Percentiles rank a stretch among this genome's conserved stretches.
Conservation (phyloP, 164 flowering plant species). For the Kalanchoe fedtschenkoi region DNA sequence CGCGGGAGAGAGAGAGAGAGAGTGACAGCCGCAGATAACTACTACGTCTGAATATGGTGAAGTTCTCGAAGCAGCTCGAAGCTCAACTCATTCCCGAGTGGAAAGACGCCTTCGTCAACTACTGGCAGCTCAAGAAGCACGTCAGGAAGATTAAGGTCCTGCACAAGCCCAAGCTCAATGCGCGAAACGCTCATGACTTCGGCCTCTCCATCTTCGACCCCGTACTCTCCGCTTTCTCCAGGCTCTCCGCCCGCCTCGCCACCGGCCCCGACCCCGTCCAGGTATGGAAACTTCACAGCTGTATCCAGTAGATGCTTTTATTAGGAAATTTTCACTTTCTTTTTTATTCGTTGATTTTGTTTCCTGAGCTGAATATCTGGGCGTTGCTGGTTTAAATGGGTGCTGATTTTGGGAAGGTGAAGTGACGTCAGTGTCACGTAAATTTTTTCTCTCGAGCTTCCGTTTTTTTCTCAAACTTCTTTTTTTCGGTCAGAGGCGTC, state of each 20-base stretch:
- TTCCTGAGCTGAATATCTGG: neutral
- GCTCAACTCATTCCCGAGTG: slow-evolving; percentile 97
- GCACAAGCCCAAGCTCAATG: slow-evolving; percentile 17
- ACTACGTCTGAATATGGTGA: slow-evolving; percentile 56
- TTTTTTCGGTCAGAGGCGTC: neutral
- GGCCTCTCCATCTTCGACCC: slow-evolving; percentile 55
- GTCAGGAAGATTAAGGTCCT: slow-evolving; percentile 67
- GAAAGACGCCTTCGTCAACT: slow-evolving; percentile 90
- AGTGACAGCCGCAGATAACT: neutral
- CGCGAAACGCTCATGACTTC: slow-evolving; percentile 11
- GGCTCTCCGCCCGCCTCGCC: slow-evolving; percentile 11
- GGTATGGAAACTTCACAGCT: neutral
- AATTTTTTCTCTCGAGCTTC: neutral
- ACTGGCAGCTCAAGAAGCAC: slow-evolving; percentile 80
- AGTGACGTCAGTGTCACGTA: slow-evolving; percentile 5
- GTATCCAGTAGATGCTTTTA: neutral
- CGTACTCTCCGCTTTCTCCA: slow-evolving; percentile 21
- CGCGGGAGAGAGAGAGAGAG: neutral
- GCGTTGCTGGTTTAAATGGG: too few species aligned
- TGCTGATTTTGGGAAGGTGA: neutral
- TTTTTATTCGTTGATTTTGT: neutral
- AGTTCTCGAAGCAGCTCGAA: slow-evolving; percentile 92
- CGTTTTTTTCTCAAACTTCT: neutral
- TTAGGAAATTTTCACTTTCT: neutral
- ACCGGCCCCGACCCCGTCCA: neutral